These are phyloP conservation scores for Quercus aquifolioides DNA, from an alignment of 306 rosid genomes.

Conservation along the genomic window DNA sequence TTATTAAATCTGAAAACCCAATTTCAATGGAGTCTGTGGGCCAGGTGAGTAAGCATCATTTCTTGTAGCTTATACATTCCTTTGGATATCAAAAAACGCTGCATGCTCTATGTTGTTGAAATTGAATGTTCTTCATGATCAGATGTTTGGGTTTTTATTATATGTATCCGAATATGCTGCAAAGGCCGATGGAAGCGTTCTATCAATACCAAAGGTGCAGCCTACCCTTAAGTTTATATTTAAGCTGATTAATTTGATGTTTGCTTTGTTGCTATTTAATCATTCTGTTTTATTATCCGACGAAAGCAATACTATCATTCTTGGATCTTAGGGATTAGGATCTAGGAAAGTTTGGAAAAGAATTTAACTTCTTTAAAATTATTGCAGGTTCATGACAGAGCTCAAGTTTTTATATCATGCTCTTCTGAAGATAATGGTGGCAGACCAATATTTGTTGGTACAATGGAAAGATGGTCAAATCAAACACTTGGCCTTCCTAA, in stretches of 20 bases:
- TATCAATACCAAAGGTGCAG: slow-evolving; percentile 66
- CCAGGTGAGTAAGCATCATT: slow-evolving; percentile 54
- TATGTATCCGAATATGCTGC: slow-evolving; percentile 57
- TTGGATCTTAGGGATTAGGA: background rate
- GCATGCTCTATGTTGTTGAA: slow-evolving; percentile 10
- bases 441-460: slow-evolving; percentile 65
- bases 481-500: slow-evolving; percentile 59
- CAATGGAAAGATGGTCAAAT: slow-evolving; percentile 71
- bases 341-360: background rate
- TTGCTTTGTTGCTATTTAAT: background rate
- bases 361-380: slow-evolving; percentile 16
- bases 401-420: slow-evolving; percentile 78
- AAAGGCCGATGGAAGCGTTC: slow-evolving; percentile 40
- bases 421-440: slow-evolving; percentile 42
- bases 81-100: slow-evolving; percentile 5
- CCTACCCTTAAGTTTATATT: background rate
- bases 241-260: background rate
- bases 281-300: background rate
- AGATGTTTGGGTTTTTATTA: slow-evolving; percentile 79
- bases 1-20: slow-evolving; percentile 63
- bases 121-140: slow-evolving; percentile 35
- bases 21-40: slow-evolving; percentile 75
- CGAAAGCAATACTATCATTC: background rate
- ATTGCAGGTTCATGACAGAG: slow-evolving; percentile 91
- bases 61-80: background rate